These are phyloP conservation scores for Adiantum capillusveneris DNA, from an alignment of 75 land plant genomes.

Conservation along the genomic window DNA sequence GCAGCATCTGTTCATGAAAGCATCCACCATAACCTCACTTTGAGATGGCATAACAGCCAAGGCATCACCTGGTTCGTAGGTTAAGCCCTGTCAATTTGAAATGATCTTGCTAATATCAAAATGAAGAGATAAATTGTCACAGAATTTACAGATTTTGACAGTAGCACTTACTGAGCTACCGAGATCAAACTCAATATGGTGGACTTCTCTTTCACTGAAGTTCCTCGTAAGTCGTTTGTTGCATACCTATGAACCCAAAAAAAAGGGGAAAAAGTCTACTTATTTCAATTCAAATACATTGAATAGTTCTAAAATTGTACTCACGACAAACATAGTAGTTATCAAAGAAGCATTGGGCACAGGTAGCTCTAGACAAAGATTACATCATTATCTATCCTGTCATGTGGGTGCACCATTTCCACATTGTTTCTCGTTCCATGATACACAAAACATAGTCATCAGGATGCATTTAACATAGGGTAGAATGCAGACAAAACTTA, in stretches of 20 bases:
- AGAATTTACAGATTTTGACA: not conserved
- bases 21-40: slow-evolving; percentile 42
- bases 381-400: no score
- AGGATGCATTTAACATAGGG: no score
- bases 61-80: slow-evolving; percentile 75
- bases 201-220: slow-evolving; percentile 68
- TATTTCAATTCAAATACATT: no score
- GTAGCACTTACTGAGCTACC: slow-evolving; percentile 25
- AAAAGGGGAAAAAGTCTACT: no score
- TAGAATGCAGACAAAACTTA: no score
- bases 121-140: not conserved
- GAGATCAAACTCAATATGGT: slow-evolving; percentile 78
- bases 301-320: no score
- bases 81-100: slow-evolving; percentile 23
- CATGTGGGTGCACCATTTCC: no score
- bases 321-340: no score
- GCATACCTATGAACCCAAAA: slow-evolving; percentile 38
- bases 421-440: no score
- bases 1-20: slow-evolving; percentile 61
- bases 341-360: no score
- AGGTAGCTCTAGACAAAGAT: no score
- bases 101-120: not conserved
- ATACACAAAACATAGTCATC: no score
- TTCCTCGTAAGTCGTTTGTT: slow-evolving; percentile 46
- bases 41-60: slow-evolving; percentile 81